These are phyloP conservation scores for Linderniella brevidens DNA, from an alignment of 257 asterid genomes.

Conservation along the genomic window DNA sequence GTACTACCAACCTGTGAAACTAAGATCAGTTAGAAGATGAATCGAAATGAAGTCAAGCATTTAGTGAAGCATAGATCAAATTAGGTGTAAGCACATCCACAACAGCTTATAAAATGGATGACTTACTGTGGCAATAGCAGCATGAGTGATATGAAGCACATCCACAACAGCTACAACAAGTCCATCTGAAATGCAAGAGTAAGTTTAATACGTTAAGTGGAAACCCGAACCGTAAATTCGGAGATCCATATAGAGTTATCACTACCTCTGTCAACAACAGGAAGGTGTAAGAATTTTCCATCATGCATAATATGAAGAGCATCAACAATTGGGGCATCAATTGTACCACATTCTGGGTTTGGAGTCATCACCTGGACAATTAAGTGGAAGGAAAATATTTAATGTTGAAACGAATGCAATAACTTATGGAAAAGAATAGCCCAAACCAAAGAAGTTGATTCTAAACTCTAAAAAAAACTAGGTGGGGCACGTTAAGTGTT, in stretches of 20 bases:
- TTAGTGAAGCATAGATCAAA: too few relatives aligned
- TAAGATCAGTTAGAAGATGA: conserved; percentile 8
- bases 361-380: conserved; percentile 75
- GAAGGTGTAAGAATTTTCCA: conserved; percentile 81
- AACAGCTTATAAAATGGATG: background rate
- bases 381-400: conserved; percentile 1
- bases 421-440: background rate
- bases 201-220: background rate
- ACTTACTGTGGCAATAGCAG: conserved; percentile 84
- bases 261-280: conserved; percentile 76
- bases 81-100: conserved; percentile 1
- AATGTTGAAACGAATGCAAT: background rate
- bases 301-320: conserved; percentile 98
- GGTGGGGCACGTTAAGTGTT: too few relatives aligned
- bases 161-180: conserved; percentile 65
- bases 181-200: conserved; percentile 43
- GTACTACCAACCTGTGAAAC: conserved; percentile 54
- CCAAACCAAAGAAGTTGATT: background rate
- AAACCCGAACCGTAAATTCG: background rate
- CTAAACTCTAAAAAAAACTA: too few relatives aligned
- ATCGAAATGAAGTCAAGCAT: background rate
- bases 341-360: conserved; percentile 81
- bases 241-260: background rate
- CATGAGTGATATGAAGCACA: conserved; percentile 87
- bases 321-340: conserved; percentile 80